Evolutionary conservation across 1,284 basidiomycete species (phyloP).

Genomic region (Leccinum pachyderme): DNA sequence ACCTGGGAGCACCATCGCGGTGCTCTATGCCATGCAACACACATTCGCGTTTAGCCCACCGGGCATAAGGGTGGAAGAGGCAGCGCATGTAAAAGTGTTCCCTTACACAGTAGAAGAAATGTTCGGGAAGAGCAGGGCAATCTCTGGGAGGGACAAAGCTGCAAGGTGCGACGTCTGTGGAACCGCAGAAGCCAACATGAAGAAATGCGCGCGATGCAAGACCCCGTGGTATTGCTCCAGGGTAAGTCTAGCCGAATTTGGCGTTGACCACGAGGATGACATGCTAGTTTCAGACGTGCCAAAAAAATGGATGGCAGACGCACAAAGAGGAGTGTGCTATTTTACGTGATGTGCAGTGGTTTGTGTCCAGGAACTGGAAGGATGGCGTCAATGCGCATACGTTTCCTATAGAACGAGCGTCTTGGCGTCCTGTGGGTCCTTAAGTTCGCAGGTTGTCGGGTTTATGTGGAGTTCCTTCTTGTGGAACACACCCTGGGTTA

Average conservation of each 20-base stretch:
- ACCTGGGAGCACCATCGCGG: conserved; percentile 32
- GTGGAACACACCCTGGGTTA: conserved; percentile 2
- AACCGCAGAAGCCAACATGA: conserved; percentile 19
- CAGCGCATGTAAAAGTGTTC: conserved; percentile 26
- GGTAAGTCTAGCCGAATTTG: conserved; percentile 13
- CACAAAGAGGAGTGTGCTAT: conserved; percentile 26
- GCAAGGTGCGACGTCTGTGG: conserved; percentile 25
- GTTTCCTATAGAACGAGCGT: conserved; percentile 21
- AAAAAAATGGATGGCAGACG: conserved; percentile 20
- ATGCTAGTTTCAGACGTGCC: conserved; percentile 20
- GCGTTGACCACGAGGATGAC: conserved; percentile 7
- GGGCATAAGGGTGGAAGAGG: conserved; percentile 28
- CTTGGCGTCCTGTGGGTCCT: conserved; percentile 14
- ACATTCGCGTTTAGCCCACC: conserved; percentile 32
- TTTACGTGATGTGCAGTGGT: conserved; percentile 31
- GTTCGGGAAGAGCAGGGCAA: conserved; percentile 23
- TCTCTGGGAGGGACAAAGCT: conserved; percentile 22
- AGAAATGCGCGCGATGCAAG: conserved; percentile 31
- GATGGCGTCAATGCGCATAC: conserved; percentile 9
- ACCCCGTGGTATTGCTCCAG: conserved; percentile 32
- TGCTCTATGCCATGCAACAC: conserved; percentile 32
- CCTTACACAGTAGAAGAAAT: conserved; percentile 29
- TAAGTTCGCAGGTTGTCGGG: conserved; percentile 8
- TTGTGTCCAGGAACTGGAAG: conserved; percentile 31
- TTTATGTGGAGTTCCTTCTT: neutral